These are phyloP conservation scores for Krasilnikovozyma curviuscula DNA, from an alignment of 768 basidiomycete species.

Conservation along the genomic window DNA sequence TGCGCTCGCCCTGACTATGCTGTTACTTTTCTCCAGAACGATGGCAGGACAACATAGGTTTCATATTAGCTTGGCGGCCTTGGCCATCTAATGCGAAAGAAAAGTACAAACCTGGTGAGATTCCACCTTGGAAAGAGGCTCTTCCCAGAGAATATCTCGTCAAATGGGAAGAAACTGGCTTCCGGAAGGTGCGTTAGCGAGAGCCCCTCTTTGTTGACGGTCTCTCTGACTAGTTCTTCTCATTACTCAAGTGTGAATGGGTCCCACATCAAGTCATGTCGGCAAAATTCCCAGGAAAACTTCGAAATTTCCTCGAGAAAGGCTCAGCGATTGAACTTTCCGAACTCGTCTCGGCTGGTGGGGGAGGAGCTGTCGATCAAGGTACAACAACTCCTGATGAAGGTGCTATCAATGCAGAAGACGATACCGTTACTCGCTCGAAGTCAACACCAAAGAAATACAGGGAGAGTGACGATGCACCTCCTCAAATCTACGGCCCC, in stretches of 20 bases:
- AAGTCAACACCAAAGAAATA: too few relatives aligned
- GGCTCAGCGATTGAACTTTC: constrained; percentile 54
- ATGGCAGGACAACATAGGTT: constrained; percentile 2
- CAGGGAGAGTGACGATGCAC: constrained; percentile 28
- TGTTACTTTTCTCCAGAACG: neutral
- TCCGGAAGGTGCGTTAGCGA: constrained; percentile 35
- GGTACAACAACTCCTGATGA: too few relatives aligned
- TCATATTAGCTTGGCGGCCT: constrained; percentile 81
- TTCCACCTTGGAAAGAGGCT: constrained; percentile 36
- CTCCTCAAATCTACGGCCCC: too few relatives aligned
- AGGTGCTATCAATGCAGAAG: constrained; percentile 18
- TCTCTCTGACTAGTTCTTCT: neutral
- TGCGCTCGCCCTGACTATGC: neutral
- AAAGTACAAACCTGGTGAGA: constrained; percentile 29
- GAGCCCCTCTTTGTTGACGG: neutral
- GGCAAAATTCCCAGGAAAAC: constrained; percentile 41
- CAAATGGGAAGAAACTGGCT: constrained; percentile 68
- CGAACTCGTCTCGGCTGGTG: constrained; percentile 27
- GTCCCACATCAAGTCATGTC: neutral
- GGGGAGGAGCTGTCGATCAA: constrained; percentile 12
- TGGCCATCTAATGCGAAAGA: constrained; percentile 49
- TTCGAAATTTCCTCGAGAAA: constrained; percentile 54
- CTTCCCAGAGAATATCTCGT: constrained; percentile 84
- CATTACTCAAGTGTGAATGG: neutral
- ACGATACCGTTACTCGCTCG: too few relatives aligned